These are phyloP conservation scores for Metroxylon sagu DNA, from an alignment of 176 grass and related monocot species.

Conservation along the genomic window DNA sequence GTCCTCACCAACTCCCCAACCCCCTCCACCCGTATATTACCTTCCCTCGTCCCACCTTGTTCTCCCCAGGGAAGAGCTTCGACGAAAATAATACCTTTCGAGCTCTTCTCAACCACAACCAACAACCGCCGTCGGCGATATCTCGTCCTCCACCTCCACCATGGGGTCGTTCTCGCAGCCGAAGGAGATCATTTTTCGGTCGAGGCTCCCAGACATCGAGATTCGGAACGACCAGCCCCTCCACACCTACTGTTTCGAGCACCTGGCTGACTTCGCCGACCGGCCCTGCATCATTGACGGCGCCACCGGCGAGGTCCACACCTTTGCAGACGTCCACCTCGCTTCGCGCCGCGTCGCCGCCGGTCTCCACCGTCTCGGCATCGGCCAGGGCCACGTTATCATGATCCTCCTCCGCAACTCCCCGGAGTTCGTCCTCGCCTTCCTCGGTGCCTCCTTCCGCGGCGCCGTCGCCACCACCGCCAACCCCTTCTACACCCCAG, in stretches of 20 bases:
- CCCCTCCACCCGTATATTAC: background rate
- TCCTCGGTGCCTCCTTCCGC: slow-evolving; percentile 4
- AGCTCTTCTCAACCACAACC: too few relatives aligned
- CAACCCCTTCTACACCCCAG: background rate
- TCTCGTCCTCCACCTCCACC: slow-evolving; percentile 6
- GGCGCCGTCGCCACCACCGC: slow-evolving; percentile 2
- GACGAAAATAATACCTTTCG: too few relatives aligned
- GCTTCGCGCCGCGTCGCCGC: background rate
- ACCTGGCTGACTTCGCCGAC: slow-evolving; percentile 9
- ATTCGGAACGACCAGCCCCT: slow-evolving; percentile 5
- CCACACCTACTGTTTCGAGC: slow-evolving; percentile 6
- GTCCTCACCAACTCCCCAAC: slow-evolving; percentile 8
- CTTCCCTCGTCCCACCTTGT: background rate
- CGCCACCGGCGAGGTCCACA: background rate
- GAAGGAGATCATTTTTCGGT: slow-evolving; percentile 19
- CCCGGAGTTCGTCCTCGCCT: slow-evolving; percentile 8
- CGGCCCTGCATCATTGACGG: slow-evolving; percentile 7
- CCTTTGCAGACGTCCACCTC: background rate
- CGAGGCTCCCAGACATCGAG: background rate
- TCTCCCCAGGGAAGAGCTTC: slow-evolving; percentile 28
- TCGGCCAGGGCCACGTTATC: slow-evolving; percentile 7
- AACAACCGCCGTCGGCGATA: slow-evolving; percentile 2
- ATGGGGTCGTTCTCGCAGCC: slow-evolving; percentile 11
- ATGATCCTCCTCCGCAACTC: background rate
- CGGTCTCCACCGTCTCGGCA: slow-evolving; percentile 2